Evolutionary conservation across 148 eudicot species (phyloP).

Genomic region (Vaccinium darrowii): DNA sequence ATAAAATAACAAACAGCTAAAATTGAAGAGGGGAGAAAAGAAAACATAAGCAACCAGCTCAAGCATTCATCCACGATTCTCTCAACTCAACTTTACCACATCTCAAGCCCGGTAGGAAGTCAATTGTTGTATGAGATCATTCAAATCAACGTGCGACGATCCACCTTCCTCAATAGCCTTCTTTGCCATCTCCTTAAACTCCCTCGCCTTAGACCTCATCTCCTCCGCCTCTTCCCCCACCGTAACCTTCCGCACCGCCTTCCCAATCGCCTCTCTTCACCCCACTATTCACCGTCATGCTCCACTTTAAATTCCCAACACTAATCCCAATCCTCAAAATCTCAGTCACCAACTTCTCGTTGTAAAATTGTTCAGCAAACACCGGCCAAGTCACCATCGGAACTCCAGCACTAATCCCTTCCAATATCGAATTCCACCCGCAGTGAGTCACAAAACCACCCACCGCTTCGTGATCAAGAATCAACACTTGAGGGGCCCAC

Average conservation of each 20-base stretch:
- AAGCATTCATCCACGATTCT: background rate
- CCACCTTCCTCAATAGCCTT: constrained; percentile 44
- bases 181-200: constrained; percentile 34
- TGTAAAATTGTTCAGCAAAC: constrained; percentile 35
- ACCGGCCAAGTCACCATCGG: constrained; percentile 44
- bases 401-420: constrained; percentile 25
- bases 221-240: constrained; percentile 41
- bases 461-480: constrained; percentile 24
- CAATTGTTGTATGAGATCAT: constrained; percentile 25
- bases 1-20: background rate
- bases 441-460: constrained; percentile 41
- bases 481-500: constrained; percentile 39
- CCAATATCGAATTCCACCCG: constrained; percentile 40
- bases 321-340: constrained; percentile 31
- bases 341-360: constrained; percentile 35
- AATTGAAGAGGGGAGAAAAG: too few relatives aligned
- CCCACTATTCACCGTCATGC: background rate
- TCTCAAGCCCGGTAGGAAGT: background rate
- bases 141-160: constrained; percentile 29
- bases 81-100: background rate
- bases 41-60: background rate
- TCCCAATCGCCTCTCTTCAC: constrained; percentile 15
- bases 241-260: constrained; percentile 26
- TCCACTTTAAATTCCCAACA: constrained; percentile 33
- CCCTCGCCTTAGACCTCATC: constrained; percentile 29